A percentile compares a stretch with the other conserved stretches of the same genome.
Conservation (phyloP, 208 protist species). For the Trypanosoma melophagium region DNA sequence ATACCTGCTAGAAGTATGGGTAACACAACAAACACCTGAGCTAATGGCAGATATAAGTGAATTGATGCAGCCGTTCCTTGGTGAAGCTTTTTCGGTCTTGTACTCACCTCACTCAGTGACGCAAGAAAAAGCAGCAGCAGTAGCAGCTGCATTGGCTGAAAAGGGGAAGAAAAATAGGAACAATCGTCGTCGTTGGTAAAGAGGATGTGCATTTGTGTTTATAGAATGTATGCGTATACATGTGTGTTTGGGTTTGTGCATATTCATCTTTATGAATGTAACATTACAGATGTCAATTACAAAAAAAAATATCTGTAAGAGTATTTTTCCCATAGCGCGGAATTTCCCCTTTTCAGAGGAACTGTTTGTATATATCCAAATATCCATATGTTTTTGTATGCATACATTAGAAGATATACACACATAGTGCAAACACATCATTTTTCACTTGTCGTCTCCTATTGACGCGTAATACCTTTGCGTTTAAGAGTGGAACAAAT, state of each 20-base stretch:
- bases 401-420: no score
- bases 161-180: slow-evolving; percentile 50
- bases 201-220: slow-evolving; percentile 7
- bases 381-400: no score
- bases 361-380: no score
- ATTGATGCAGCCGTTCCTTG: slow-evolving; percentile 58
- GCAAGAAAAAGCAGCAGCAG: slow-evolving; percentile 57
- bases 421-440: neutral
- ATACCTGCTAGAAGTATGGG: slow-evolving; percentile 84
- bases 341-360: no score
- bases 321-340: no score
- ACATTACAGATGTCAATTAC: no score
- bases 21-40: slow-evolving; percentile 60
- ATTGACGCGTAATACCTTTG: no score
- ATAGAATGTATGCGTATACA: neutral
- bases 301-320: no score
- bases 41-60: slow-evolving; percentile 67
- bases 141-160: slow-evolving; percentile 36
- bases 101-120: slow-evolving; percentile 67
- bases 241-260: no score
- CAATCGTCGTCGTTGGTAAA: slow-evolving; percentile 36
- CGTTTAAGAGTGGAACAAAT: no score
- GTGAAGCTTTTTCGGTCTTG: slow-evolving; percentile 42
- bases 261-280: no score
- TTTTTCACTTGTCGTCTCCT: neutral